These are phyloP conservation scores for Jimgerdemannia flammicorona DNA, from an alignment of 192 early-diverging fungal species.

Conservation along the genomic window DNA sequence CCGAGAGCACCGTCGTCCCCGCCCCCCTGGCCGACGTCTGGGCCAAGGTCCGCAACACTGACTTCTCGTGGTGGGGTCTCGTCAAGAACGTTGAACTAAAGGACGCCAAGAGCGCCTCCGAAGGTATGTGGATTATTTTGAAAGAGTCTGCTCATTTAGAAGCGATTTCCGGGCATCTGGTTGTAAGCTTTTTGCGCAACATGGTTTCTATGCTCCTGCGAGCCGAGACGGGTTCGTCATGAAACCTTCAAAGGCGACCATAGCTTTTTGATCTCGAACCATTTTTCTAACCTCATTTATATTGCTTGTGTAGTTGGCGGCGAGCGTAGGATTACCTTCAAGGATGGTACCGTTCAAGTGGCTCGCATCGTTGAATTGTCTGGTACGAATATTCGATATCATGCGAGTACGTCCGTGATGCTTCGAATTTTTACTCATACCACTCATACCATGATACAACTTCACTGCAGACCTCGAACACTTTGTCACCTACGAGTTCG, in stretches of 20 bases:
- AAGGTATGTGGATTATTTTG: background rate
- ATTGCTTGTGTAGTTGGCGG: constrained; percentile 44
- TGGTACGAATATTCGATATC: constrained; percentile 11
- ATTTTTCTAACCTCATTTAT: background rate
- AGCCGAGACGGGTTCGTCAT: too few species aligned
- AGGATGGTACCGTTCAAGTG: constrained; percentile 53
- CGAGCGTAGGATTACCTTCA: constrained; percentile 44
- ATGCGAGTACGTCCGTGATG: too few species aligned
- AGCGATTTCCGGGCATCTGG: background rate
- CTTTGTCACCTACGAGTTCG: constrained; percentile 52
- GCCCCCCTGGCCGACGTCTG: constrained; percentile 10
- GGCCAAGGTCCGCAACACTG: constrained; percentile 18
- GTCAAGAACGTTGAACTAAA: constrained; percentile 19
- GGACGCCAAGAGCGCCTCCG: constrained; percentile 15
- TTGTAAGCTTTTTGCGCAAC: too few species aligned
- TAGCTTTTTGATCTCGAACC: too few species aligned
- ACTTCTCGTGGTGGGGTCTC: constrained; percentile 22
- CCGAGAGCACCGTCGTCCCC: background rate
- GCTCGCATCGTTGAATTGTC: constrained; percentile 52
- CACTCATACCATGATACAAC: background rate
- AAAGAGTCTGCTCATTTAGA: background rate
- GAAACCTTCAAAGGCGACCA: too few species aligned
- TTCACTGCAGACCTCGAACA: constrained; percentile 27
- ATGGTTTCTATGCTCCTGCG: background rate
- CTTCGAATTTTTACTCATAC: background rate